phyloP scores from a whole-genome alignment of 1,139 yeast species.

The Taphrina pruni region DNA sequence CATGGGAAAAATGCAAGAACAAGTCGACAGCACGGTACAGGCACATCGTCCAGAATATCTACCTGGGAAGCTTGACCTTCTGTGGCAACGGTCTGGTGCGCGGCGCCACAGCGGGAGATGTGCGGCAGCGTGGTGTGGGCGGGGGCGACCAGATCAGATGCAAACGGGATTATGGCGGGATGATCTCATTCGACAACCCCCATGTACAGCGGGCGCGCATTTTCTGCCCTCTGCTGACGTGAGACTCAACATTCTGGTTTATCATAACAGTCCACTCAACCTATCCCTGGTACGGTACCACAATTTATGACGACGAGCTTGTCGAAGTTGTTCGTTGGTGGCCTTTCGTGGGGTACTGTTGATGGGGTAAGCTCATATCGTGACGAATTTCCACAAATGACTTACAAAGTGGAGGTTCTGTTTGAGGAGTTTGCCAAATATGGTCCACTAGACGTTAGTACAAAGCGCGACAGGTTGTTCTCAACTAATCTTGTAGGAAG shows the following conservation, averaged over 20 bases:
- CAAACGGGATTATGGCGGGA: slow-evolving; percentile 21
- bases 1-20: too few relatives aligned
- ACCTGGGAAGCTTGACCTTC: too few relatives aligned
- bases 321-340: slow-evolving; percentile 39
- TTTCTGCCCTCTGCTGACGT: slow-evolving; percentile 16
- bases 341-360: slow-evolving; percentile 38
- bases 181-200: slow-evolving; percentile 17
- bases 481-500: slow-evolving; percentile 6
- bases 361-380: slow-evolving; percentile 8
- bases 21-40: too few relatives aligned
- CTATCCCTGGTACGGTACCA: slow-evolving; percentile 1
- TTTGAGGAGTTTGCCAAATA: slow-evolving; percentile 36
- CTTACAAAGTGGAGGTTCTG: slow-evolving; percentile 7
- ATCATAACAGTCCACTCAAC: slow-evolving; percentile 5
- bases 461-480: neutral
- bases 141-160: slow-evolving; percentile 23
- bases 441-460: slow-evolving; percentile 35
- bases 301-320: slow-evolving; percentile 25
- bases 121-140: slow-evolving; percentile 3
- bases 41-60: too few relatives aligned
- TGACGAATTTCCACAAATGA: neutral
- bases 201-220: slow-evolving; percentile 9
- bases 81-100: neutral
- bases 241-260: neutral
- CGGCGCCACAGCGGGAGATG: slow-evolving; percentile 12